Percentiles rank a stretch among this genome's conserved stretches.
Evolutionary conservation across 805 yeast species (phyloP).

Genomic region (Sungouiella thailandica): DNA sequence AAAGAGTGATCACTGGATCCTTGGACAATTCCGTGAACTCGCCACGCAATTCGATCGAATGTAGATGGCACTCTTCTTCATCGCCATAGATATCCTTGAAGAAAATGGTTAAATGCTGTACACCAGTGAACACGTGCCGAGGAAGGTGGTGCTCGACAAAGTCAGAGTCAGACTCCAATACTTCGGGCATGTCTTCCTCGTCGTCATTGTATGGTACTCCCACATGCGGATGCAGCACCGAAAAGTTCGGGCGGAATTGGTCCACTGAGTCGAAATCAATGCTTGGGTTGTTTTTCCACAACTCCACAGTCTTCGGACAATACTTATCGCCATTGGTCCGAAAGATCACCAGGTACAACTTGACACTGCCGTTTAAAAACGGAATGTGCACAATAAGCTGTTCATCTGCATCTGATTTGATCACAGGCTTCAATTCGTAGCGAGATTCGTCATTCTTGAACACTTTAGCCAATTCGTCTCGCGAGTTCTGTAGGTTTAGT

Average conservation of each 20-base stretch:
- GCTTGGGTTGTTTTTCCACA: conserved; percentile 65
- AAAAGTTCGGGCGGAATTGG: conserved; percentile 44
- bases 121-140: conserved; percentile 66
- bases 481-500: conserved; percentile 53
- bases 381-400: conserved; percentile 78
- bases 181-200: conserved; percentile 28
- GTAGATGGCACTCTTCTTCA: conserved; percentile 51
- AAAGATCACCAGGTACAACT: conserved; percentile 66
- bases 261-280: conserved; percentile 69
- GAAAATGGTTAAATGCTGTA: conserved; percentile 62
- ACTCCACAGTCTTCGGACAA: conserved; percentile 65
- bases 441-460: conserved; percentile 50
- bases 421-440: conserved; percentile 41
- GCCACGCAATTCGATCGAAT: conserved; percentile 79
- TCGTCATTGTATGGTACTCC: conserved; percentile 44
- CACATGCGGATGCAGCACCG: conserved; percentile 59
- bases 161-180: conserved; percentile 32
- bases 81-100: conserved; percentile 48
- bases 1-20: conserved; percentile 72
- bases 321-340: conserved; percentile 57
- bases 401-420: conserved; percentile 74
- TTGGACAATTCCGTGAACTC: conserved; percentile 49
- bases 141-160: conserved; percentile 83
- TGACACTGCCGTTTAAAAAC: conserved; percentile 64
- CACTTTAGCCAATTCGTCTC: conserved; percentile 45